These are phyloP conservation scores for Asterophora parasitica DNA, from an alignment of 768 basidiomycete species.

Conservation along the genomic window DNA sequence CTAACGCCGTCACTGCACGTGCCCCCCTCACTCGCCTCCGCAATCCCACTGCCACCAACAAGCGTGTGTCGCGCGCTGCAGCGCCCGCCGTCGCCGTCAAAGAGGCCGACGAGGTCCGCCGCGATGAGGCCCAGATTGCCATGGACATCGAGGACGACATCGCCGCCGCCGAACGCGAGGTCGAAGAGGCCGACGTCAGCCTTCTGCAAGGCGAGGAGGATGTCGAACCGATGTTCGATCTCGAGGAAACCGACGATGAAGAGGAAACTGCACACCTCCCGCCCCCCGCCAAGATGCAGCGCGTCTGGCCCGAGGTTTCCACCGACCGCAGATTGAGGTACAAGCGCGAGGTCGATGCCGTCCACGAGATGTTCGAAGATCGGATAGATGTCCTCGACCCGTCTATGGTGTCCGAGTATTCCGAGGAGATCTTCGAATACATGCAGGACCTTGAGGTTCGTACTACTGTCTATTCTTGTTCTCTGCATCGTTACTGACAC, in stretches of 20 bases:
- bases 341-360: slow-evolving; percentile 55
- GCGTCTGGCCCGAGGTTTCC: slow-evolving; percentile 71
- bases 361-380: slow-evolving; percentile 69
- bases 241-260: slow-evolving; percentile 44
- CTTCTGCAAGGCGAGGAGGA: slow-evolving; percentile 47
- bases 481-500: slow-evolving; percentile 14
- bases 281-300: slow-evolving; percentile 37
- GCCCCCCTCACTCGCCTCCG: slow-evolving; percentile 28
- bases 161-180: slow-evolving; percentile 25
- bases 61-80: slow-evolving; percentile 38
- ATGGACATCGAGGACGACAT: slow-evolving; percentile 64
- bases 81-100: slow-evolving; percentile 38
- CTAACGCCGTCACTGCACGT: slow-evolving; percentile 36
- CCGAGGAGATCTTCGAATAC: slow-evolving; percentile 97
- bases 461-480: slow-evolving; percentile 4
- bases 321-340: slow-evolving; percentile 57
- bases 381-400: slow-evolving; percentile 74
- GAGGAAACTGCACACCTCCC: slow-evolving; percentile 22
- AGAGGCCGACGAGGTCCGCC: slow-evolving; percentile 33
- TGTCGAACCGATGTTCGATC: slow-evolving; percentile 59
- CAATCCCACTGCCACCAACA: slow-evolving; percentile 24
- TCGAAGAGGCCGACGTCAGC: slow-evolving; percentile 34
- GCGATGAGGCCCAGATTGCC: slow-evolving; percentile 37
- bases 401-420: slow-evolving; percentile 97
- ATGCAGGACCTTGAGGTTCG: slow-evolving; percentile 91